These are phyloP conservation scores for Claviceps quebecensis DNA, from an alignment of 2,329 filamentous ascomycete genomes.

Conservation along the genomic window DNA sequence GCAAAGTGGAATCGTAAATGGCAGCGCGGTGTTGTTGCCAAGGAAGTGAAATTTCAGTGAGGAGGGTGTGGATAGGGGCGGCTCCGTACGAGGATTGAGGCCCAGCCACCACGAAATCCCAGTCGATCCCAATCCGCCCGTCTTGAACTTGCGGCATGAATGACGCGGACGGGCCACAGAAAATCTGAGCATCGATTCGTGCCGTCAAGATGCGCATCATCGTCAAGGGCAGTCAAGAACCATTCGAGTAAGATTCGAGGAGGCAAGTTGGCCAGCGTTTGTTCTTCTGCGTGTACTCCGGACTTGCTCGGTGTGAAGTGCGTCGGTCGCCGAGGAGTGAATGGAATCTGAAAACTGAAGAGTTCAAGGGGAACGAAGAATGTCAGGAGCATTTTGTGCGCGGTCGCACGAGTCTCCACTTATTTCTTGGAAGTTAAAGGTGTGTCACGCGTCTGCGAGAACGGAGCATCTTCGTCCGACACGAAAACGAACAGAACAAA, in stretches of 20 bases:
- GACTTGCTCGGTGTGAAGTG: too few relatives aligned
- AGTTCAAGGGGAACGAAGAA: too few relatives aligned
- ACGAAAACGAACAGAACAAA: too few relatives aligned
- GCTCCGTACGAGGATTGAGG: conserved; percentile 6
- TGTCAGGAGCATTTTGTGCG: too few relatives aligned
- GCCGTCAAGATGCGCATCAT: background rate
- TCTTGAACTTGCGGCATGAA: background rate
- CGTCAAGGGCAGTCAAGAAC: background rate
- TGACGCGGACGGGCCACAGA: background rate
- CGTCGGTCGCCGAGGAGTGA: too few relatives aligned
- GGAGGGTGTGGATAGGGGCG: conserved; percentile 9
- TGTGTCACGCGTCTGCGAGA: too few relatives aligned
- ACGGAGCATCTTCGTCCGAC: too few relatives aligned
- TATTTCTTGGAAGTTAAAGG: too few relatives aligned
- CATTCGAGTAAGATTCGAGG: background rate
- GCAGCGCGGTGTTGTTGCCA: conserved; percentile 6
- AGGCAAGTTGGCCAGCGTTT: background rate
- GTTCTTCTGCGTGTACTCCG: too few relatives aligned
- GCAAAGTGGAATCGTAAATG: background rate
- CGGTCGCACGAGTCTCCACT: too few relatives aligned
- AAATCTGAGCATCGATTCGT: background rate
- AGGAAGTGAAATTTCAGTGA: conserved; percentile 12
- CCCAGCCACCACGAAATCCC: conserved; percentile 8
- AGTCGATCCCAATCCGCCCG: background rate
- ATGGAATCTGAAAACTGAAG: too few relatives aligned